Evolutionary conservation across 2,329 filamentous ascomycete genomes (phyloP).

Genomic region (Pseudogymnoascus sp.): DNA sequence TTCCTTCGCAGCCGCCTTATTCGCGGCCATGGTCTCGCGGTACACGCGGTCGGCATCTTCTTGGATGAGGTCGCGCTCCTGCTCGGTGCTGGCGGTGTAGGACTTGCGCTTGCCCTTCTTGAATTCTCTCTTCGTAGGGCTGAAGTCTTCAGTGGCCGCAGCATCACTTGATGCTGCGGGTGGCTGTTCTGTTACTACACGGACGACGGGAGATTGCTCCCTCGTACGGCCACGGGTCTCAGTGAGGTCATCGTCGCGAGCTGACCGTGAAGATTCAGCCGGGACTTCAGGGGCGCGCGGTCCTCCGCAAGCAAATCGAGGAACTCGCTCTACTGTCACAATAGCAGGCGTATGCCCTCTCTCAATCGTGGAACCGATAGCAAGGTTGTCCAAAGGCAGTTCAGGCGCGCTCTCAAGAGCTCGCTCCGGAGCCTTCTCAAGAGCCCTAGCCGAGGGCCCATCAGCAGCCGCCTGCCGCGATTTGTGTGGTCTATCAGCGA

Average conservation of each 20-base stretch:
- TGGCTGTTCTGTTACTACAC: neutral
- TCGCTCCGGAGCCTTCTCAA: slow-evolving; percentile 13
- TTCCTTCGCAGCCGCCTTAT: slow-evolving; percentile 38
- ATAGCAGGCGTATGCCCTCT: slow-evolving; percentile 37
- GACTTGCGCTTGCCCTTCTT: slow-evolving; percentile 13
- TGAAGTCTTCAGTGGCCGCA: neutral
- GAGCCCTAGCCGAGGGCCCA: slow-evolving; percentile 14
- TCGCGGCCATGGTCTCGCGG: slow-evolving; percentile 45
- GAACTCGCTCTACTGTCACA: slow-evolving; percentile 46
- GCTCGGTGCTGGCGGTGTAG: slow-evolving; percentile 13
- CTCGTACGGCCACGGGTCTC: slow-evolving; percentile 1
- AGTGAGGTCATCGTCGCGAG: neutral
- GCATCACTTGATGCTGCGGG: neutral
- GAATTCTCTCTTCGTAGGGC: neutral
- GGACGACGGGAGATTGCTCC: neutral
- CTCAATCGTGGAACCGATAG: neutral
- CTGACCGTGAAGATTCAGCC: neutral
- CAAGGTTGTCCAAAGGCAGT: neutral
- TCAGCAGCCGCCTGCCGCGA: slow-evolving; percentile 1
- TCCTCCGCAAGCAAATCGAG: slow-evolving; percentile 29
- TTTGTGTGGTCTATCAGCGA: neutral
- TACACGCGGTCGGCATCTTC: slow-evolving; percentile 52
- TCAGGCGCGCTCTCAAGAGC: slow-evolving; percentile 10
- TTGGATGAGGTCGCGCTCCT: slow-evolving; percentile 38
- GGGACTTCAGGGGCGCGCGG: neutral